A percentile compares a stretch with the other conserved stretches of the same genome.
Evolutionary conservation across 1,284 basidiomycete species (phyloP).

Genomic region (Rhodotorula sp.): DNA sequence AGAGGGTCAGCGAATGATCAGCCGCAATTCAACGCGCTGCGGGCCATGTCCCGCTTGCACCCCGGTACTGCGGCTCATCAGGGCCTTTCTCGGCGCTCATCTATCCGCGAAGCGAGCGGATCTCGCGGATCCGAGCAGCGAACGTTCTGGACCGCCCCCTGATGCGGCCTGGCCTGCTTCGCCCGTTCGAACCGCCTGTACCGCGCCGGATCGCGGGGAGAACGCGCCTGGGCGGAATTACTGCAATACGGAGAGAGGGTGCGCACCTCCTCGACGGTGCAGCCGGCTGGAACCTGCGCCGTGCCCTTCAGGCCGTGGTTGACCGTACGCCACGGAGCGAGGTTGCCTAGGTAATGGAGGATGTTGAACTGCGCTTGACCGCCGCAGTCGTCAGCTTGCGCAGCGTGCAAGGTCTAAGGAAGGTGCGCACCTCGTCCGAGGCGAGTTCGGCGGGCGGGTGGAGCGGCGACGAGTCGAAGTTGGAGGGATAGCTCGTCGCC

Average conservation of each 20-base stretch:
- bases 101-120: too few relatives aligned
- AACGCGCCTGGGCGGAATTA: not conserved
- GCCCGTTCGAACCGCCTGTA: too few relatives aligned
- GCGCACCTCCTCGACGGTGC: constrained; percentile 35
- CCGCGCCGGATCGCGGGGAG: not conserved
- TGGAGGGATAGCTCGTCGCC: constrained; percentile 30
- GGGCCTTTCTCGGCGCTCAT: too few relatives aligned
- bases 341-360: constrained; percentile 76
- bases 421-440: not conserved
- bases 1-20: not conserved
- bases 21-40: not conserved
- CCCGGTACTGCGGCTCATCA: too few relatives aligned
- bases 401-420: rapidly evolving
- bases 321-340: constrained; percentile 81
- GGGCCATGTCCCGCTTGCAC: not conserved
- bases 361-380: constrained; percentile 56
- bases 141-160: too few relatives aligned
- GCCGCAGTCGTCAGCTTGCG: not conserved
- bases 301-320: constrained; percentile 44
- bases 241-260: too few relatives aligned
- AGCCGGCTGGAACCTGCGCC: constrained; percentile 28
- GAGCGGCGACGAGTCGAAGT: constrained; percentile 28
- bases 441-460: constrained; percentile 22
- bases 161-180: too few relatives aligned
- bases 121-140: too few relatives aligned